Conservation (phyloP, 306 rosid genomes). For the Spatholobus suberectus region DNA sequence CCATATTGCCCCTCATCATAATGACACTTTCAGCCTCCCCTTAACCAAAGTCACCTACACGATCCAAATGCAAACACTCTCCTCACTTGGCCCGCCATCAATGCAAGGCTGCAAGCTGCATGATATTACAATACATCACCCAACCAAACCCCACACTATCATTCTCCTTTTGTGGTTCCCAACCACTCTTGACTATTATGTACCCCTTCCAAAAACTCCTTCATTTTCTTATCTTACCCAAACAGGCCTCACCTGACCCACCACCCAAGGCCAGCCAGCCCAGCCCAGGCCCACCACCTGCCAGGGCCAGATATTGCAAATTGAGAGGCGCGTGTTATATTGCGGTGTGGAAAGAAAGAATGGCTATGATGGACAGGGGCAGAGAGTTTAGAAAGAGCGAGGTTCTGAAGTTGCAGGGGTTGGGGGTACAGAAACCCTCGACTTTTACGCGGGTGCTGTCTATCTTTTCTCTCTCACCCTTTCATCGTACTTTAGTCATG, state of each 20-base stretch:
- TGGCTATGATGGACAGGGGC: background rate
- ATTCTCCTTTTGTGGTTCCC: background rate
- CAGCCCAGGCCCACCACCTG: background rate
- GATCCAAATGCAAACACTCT: slow-evolving; percentile 48
- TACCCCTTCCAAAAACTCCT: slow-evolving; percentile 16
- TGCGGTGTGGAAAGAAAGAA: background rate
- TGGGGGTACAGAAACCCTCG: slow-evolving; percentile 48
- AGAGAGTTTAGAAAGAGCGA: slow-evolving; percentile 38
- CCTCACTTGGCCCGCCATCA: slow-evolving; percentile 35
- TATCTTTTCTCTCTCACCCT: slow-evolving; percentile 48
- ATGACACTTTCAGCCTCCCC: slow-evolving; percentile 30
- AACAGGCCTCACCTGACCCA: too few species aligned
- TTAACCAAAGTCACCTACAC: slow-evolving; percentile 23
- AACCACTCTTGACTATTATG: slow-evolving; percentile 9
- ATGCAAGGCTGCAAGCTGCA: slow-evolving; percentile 36
- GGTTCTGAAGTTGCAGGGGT: background rate
- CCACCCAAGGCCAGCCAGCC: too few species aligned
- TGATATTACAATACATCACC: slow-evolving; percentile 37
- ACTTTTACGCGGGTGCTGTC: slow-evolving; percentile 56
- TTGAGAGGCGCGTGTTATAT: background rate
- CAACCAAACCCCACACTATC: slow-evolving; percentile 29
- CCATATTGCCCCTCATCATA: slow-evolving; percentile 33
- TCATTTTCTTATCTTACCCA: slow-evolving; percentile 32
- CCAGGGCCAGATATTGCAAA: background rate
- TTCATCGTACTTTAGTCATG: slow-evolving; percentile 88